These are phyloP conservation scores for Pseudozyma sp. DNA, from an alignment of 1,284 basidiomycete genomes.

Conservation along the genomic window DNA sequence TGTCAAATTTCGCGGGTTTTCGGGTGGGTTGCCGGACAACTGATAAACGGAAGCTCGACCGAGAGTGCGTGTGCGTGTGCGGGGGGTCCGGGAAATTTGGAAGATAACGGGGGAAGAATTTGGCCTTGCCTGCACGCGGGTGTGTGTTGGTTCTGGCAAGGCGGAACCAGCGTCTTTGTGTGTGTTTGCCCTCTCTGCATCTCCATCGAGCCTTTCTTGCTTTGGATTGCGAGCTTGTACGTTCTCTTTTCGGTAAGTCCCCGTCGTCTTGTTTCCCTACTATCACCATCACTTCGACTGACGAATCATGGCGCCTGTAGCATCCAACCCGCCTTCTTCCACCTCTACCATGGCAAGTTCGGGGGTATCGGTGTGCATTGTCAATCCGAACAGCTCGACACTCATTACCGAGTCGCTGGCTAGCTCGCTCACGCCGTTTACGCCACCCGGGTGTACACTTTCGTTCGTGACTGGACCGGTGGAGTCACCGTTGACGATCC, in stretches of 20 bases:
- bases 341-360: background rate
- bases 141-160: no score
- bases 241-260: no score
- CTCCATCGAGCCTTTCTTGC: no score
- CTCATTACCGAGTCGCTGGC: constrained; percentile 34
- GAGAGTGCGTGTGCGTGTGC: constrained; percentile 16
- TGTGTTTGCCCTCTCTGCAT: no score
- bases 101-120: constrained; percentile 2
- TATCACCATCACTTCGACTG: no score
- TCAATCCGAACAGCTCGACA: constrained; percentile 39
- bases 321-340: background rate
- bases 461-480: constrained; percentile 44
- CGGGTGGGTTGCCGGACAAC: background rate
- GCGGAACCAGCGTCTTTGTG: no score
- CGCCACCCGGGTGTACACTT: constrained; percentile 8
- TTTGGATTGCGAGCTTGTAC: no score
- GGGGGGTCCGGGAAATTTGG: background rate
- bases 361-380: constrained; percentile 16
- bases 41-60: constrained; percentile 25
- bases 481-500: constrained; percentile 37
- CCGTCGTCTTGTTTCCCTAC: no score
- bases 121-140: no score
- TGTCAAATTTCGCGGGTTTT: background rate
- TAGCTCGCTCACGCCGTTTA: background rate
- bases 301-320: constrained; percentile 12